Percentiles rank a stretch among this genome's conserved stretches.
Conservation (phyloP, 352 stramenopile species). For the Nothophytophthora sp. region DNA sequence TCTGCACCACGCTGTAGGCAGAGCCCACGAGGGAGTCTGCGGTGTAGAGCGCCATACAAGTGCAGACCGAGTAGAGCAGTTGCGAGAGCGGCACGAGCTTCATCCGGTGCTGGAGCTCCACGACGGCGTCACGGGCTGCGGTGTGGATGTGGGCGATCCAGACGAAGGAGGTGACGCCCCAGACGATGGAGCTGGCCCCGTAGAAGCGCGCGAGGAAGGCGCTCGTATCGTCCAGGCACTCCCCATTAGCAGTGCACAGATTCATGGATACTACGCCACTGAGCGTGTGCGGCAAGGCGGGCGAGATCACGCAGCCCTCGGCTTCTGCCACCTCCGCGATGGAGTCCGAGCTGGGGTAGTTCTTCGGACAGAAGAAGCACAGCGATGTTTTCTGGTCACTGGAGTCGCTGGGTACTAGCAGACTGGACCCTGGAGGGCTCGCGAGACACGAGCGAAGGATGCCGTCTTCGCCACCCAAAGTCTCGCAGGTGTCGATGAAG, state of each 20-base stretch:
- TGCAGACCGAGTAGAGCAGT: conserved; percentile 28
- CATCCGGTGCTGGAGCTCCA: conserved; percentile 62
- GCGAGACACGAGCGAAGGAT: conserved; percentile 56
- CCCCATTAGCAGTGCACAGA: conserved; percentile 39
- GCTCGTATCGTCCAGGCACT: conserved; percentile 32
- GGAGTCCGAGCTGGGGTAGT: conserved; percentile 17
- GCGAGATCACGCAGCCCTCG: conserved; percentile 24
- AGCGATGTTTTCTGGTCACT: not conserved
- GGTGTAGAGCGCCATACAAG: conserved; percentile 31
- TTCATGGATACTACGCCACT: conserved; percentile 51
- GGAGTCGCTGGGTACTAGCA: not conserved
- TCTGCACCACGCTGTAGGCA: conserved; percentile 32
- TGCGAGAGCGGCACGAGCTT: conserved; percentile 47
- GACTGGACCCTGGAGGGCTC: conserved; percentile 4
- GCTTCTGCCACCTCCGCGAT: conserved; percentile 11
- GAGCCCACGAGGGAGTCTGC: conserved; percentile 35
- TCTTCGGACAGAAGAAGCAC: conserved; percentile 56
- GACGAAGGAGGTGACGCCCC: conserved; percentile 33
- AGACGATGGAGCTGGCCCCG: conserved; percentile 32
- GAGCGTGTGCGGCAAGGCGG: conserved; percentile 28
- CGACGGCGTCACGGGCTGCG: conserved; percentile 35
- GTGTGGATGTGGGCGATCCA: conserved; percentile 56
- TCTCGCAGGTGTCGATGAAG: conserved; percentile 61
- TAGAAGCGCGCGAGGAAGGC: conserved; percentile 33
- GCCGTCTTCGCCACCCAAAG: conserved; percentile 34